Evolutionary conservation across 306 rosid species (phyloP), one percentile per base, ranked within the genome.

Genomic region (Neltuma alba): DNA sequence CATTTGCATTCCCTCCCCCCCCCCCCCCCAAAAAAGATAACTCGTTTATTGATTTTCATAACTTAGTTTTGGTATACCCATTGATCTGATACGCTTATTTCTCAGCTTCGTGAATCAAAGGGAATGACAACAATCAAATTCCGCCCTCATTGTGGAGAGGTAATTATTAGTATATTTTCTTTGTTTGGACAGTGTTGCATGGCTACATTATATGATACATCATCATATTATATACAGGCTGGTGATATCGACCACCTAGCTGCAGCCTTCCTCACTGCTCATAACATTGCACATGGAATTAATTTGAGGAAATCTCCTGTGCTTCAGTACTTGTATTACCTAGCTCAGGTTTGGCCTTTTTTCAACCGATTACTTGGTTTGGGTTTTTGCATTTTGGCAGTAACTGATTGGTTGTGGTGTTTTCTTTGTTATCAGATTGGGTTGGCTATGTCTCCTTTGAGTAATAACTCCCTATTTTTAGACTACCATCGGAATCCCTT

Each of bases 191-290:
- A 12, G 52, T 40, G 70, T 65, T 80, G 60, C 60, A 20, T 61
- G 9, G 25, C 48, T 71, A 28, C 40, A 40, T 61, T 71, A 20
- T 20, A 40, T 79, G 61, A 85, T 69, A 74, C 77, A 44, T 79
- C 36, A 25, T 69, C 28, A 36, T 68, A 41, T 70, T 79, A 9
- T 60, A 37, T 83, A 34, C 90, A 94, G 97, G 95, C 99, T 50
- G 99, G 99, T 81, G 97, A 94, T 87, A 89, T 94, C 80, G 99
- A 94, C 89, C 99, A 94, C 84, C 99, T 94, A 75, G 97, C 99
- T 60, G 95, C 99, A 71, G 90, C 99, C 37, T 94, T 92, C 86
- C 95, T 94, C 73, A 91, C 95, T 0, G 79, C 89, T 40, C 93
- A 91, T 76, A 91, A 91, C 80, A 94, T 94, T 55, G 99, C 99